A percentile compares a stretch with the other conserved stretches of the same genome.
Conservation (phyloP, 257 asterid species). For the Solanum megistacrolobum region DNA sequence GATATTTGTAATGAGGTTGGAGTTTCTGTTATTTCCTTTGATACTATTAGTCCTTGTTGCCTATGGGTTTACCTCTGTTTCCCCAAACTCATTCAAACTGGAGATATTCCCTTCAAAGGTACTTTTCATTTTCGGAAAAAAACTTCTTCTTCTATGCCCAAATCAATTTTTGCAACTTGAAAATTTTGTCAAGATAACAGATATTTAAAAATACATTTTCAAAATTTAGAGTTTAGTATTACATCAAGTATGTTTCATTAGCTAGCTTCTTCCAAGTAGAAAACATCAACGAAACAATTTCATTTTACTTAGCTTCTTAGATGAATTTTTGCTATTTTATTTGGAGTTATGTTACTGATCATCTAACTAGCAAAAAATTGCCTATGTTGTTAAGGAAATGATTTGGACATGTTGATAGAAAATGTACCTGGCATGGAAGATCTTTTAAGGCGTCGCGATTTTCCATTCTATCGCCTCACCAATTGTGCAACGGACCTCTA, state of each 20-base stretch:
- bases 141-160: too few species aligned
- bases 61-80: constrained; percentile 15
- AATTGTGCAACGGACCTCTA: constrained; percentile 3
- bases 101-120: constrained; percentile 10
- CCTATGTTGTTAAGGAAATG: background rate
- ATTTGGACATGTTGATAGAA: background rate
- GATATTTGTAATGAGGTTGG: constrained; percentile 18
- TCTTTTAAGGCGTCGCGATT: constrained; percentile 18
- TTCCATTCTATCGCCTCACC: constrained; percentile 12
- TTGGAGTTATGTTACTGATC: background rate
- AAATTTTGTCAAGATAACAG: too few species aligned
- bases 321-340: background rate
- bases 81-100: constrained; percentile 13
- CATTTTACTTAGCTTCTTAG: background rate
- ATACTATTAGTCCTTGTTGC: constrained; percentile 13
- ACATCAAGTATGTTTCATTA: background rate
- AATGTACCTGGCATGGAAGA: constrained; percentile 22
- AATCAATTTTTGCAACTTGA: background rate
- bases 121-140: background rate
- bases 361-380: background rate
- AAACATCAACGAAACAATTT: background rate
- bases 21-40: constrained; percentile 9
- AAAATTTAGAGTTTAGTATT: background rate
- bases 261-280: background rate
- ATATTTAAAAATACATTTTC: background rate